Evolutionary conservation across 2,329 filamentous ascomycete species (phyloP), one percentile per base, ranked within the genome.

Genomic region (Aureobasidium sp.): DNA sequence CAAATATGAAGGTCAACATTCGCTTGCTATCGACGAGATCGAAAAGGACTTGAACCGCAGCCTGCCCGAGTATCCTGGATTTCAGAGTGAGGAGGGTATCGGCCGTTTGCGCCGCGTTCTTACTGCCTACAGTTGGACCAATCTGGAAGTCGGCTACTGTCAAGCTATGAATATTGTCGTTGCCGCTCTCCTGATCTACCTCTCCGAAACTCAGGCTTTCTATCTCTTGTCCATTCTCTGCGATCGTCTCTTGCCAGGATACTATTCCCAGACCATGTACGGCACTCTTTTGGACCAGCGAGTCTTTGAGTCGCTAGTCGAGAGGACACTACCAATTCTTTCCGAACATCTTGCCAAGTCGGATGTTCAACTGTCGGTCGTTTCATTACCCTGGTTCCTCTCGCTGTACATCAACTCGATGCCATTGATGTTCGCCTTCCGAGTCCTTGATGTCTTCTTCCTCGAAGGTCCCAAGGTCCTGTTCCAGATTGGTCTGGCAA

Each of bases 141-240:
- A 99, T 70, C 84, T 90, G 59, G 91, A 97, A 67, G 92, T 99
- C 61, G 94, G 94, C 67, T 99, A 99, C 76, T 99, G 94, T 74
- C 94, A 99, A 76, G 94, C 94, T 65, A 99, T 99, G 94, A 99
- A 99, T 75, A 99, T 99, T 68, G 94, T 99, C 37, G 93, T 97
- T 61, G 94, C 94, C 20, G 94, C 94, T n/a, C 79, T 99, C 63
- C 82, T 99, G 68, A 99, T 99, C 80, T 97, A 97, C 79, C 96
- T 96, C 86, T 97, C 92, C 9, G 94, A 99, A 76, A 77, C 88
- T 0, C 94, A 99, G 76, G 94, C 94, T 1, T 99, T 97, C 77
- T 99, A 94, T 74, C 81, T 97, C 8, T 84, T 99, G 47, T 96
- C 91, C 1, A 83, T 93, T 1, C 81, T 99, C 17, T 99, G 94